A percentile compares a stretch with the other conserved stretches of the same genome.
Conservation (phyloP, 2,329 filamentous ascomycete genomes). For the Colletotrichum lupini region DNA sequence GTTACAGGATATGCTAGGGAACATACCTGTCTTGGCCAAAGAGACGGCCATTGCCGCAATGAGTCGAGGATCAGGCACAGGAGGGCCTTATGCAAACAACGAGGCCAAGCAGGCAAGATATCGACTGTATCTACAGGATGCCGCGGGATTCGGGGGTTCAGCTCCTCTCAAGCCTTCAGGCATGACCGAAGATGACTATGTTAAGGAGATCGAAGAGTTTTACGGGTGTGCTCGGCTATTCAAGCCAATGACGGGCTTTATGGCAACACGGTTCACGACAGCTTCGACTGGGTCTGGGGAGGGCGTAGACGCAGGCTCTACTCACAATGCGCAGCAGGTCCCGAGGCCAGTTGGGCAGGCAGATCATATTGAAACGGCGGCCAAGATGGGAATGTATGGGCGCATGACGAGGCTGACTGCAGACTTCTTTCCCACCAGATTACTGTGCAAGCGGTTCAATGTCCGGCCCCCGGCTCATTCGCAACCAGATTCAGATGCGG, state of each 20-base stretch:
- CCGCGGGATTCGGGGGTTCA: conserved; percentile 69
- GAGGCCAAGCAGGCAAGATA: conserved; percentile 84
- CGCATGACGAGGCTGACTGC: conserved; percentile 79
- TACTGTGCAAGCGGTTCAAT: conserved; percentile 96
- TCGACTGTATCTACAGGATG: conserved; percentile 81
- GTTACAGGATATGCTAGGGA: conserved; percentile 65
- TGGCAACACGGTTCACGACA: conserved; percentile 93
- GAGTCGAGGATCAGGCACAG: conserved; percentile 71
- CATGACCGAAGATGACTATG: conserved; percentile 76
- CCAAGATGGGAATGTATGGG: conserved; percentile 92
- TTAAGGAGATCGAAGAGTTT: conserved; percentile 84
- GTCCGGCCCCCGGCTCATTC: conserved; percentile 81
- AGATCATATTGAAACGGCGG: conserved; percentile 87
- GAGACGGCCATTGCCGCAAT: conserved; percentile 76
- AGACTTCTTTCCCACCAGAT: conserved; percentile 81
- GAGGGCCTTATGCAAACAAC: conserved; percentile 86
- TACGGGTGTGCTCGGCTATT: conserved; percentile 76
- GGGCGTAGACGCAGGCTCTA: conserved; percentile 32
- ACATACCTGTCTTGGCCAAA: conserved; percentile 73
- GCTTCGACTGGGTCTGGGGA: conserved; percentile 59
- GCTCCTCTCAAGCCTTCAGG: conserved; percentile 61
- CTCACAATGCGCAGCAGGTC: conserved; percentile 51
- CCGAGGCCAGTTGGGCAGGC: conserved; percentile 66
- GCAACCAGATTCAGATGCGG: conserved; percentile 59
- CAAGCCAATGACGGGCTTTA: conserved; percentile 89